Conservation (phyloP, 352 stramenopile genomes). For the Nothophytophthora sp. region DNA sequence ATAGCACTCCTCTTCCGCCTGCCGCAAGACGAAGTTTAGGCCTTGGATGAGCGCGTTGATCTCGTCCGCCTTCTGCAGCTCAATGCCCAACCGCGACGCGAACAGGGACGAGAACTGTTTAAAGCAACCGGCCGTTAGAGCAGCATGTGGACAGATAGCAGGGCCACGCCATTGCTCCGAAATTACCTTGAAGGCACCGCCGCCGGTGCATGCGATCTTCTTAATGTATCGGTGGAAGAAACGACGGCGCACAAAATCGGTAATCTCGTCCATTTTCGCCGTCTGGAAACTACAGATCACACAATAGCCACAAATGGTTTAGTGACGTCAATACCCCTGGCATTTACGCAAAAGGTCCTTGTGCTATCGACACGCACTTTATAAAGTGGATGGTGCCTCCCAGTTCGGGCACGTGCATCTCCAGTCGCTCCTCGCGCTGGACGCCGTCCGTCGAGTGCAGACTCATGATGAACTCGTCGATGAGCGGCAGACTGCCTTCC, state of each 20-base stretch:
- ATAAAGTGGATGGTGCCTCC: constrained; percentile 97
- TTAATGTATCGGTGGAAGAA: constrained; percentile 93
- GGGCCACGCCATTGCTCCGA: no score
- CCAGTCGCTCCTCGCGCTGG: constrained; percentile 56
- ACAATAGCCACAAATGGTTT: constrained; percentile 6
- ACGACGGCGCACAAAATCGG: constrained; percentile 64
- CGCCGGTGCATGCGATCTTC: constrained; percentile 89
- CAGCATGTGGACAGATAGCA: background rate
- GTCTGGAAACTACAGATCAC: constrained; percentile 55
- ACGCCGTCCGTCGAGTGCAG: constrained; percentile 43
- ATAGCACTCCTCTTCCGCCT: constrained; percentile 95
- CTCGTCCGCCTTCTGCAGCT: constrained; percentile 95
- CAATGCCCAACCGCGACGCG: constrained; percentile 91
- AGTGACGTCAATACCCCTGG: background rate
- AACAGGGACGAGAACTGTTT: constrained; percentile 80
- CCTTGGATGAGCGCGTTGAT: constrained; percentile 96
- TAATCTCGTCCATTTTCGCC: constrained; percentile 67
- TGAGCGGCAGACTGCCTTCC: constrained; percentile 50
- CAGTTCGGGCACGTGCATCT: constrained; percentile 72
- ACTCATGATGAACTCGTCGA: constrained; percentile 56
- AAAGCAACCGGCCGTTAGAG: constrained; percentile 5
- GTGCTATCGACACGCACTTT: constrained; percentile 25
- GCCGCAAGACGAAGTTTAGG: constrained; percentile 96
- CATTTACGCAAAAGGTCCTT: background rate
- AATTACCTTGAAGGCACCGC: constrained; percentile 97